phyloP scores from a whole-genome alignment of 805 yeast genomes.

The Nakazawaea peltata region DNA sequence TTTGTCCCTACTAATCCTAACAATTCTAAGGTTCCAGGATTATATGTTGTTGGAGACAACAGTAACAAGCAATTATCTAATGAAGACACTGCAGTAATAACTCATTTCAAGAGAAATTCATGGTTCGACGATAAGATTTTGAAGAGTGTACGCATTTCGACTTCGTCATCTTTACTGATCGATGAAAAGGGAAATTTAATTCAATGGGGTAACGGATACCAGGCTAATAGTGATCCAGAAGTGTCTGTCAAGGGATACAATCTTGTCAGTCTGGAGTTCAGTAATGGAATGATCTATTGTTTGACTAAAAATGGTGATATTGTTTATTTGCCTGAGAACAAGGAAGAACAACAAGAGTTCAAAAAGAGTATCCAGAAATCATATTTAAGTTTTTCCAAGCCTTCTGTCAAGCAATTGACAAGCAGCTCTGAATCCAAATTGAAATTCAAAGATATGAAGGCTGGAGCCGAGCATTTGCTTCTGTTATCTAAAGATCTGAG shows the following conservation, averaged over 20 bases:
- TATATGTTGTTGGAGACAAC: conserved; percentile 60
- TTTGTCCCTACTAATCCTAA: conserved; percentile 25
- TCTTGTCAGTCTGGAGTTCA: conserved; percentile 34
- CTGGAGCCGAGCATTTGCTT: conserved; percentile 68
- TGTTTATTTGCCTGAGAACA: conserved; percentile 23
- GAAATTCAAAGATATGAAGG: conserved; percentile 14
- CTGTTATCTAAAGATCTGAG: conserved; percentile 50
- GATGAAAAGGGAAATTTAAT: conserved; percentile 63
- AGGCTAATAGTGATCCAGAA: conserved; percentile 22
- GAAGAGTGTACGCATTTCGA: conserved; percentile 46
- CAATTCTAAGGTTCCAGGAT: conserved; percentile 40
- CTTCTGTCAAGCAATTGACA: conserved; percentile 3
- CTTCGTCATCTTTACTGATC: conserved; percentile 47
- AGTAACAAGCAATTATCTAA: conserved; percentile 24
- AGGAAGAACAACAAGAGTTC: conserved; percentile 9
- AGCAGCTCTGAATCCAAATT: conserved; percentile 12
- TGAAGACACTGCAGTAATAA: conserved; percentile 23
- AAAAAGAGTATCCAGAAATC: conserved; percentile 2
- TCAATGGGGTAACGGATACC: conserved; percentile 53
- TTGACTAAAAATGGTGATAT: conserved; percentile 40
- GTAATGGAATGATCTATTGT: conserved; percentile 48
- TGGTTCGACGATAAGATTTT: conserved; percentile 57
- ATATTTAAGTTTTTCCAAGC: neutral
- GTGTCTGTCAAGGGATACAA: conserved; percentile 38
- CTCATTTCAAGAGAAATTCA: conserved; percentile 51